Evolutionary conservation across 164 flowering plant genomes (phyloP), one percentile per base, ranked within the genome.

Genomic region (Vitis rupestris): DNA sequence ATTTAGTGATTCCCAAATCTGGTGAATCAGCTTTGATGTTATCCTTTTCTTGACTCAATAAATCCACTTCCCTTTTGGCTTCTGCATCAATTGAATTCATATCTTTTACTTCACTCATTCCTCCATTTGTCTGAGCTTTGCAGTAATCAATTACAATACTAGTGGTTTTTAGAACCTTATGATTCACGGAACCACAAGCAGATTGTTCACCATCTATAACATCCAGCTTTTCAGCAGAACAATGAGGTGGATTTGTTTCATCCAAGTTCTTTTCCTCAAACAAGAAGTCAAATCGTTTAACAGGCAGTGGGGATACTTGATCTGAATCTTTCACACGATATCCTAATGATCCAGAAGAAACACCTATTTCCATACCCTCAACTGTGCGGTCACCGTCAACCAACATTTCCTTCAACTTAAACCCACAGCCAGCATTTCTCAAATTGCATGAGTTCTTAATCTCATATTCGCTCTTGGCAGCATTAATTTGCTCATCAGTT

Each of bases 241-340:
- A 52, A 65, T 49, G 68, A 55, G 13, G 47, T 49, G 55, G 37
- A 37, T n/a, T 61, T 59, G 50, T 78, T 49, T 65, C 76, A 61
- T 82, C 81, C 66, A 71, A 49, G 64, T 66, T 75, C 64, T 80
- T 87, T 50, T 82, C 97, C 72, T 92, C 98, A 30, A 53, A 72
- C 19, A 80, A 79, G 75, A 95, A 91, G 71, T 94, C 97, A 83
- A 94, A 86, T 80, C 89, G 98, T 79, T 82, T 93, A 50, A 93
- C 88, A 64, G 97, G 98, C 53, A 95, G 69, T 4, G 91, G 88
- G 37, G 97, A 90, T 4, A 58, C 86, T 63, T 82, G 82, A 19
- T 64, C 77, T 13, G 70, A 58, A 66, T 63, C 75, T 47, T 79
- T 76, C 8, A 17, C 64, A 72, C 69, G 77, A 74, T 74, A 76